Evolutionary conservation across 1,284 basidiomycete species (phyloP).

Genomic region (Stygiomarasmius scandens): DNA sequence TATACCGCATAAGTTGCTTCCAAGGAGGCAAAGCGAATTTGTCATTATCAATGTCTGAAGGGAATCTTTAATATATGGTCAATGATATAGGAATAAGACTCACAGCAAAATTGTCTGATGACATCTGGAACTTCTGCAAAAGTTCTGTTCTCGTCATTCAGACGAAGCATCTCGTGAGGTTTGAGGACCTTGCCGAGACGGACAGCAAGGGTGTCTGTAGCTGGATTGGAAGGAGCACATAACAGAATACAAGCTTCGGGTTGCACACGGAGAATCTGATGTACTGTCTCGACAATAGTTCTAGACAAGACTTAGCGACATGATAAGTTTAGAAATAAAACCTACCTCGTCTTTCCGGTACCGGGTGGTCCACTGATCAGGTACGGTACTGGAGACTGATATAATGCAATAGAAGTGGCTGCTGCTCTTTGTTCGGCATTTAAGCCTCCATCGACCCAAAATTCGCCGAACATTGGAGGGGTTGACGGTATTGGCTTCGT

Average conservation of each 20-base stretch:
- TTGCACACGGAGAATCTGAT: conserved; percentile 46
- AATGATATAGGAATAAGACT: conserved; percentile 14
- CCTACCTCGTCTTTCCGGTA: conserved; percentile 43
- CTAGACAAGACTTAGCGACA: too few relatives aligned
- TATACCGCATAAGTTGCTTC: conserved; percentile 43
- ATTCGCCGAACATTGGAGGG: conserved; percentile 22
- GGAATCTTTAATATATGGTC: background rate
- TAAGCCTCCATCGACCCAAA: conserved; percentile 44
- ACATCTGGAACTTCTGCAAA: conserved; percentile 46
- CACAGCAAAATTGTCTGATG: conserved; percentile 45
- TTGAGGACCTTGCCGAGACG: conserved; percentile 37
- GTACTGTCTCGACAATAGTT: conserved; percentile 47
- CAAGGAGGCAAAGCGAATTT: conserved; percentile 45
- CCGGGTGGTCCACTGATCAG: conserved; percentile 50
- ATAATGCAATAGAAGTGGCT: conserved; percentile 41
- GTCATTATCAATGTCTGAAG: conserved; percentile 42
- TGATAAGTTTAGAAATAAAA: too few relatives aligned
- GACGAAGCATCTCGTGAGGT: conserved; percentile 45
- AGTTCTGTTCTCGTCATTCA: conserved; percentile 48
- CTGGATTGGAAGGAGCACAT: conserved; percentile 50
- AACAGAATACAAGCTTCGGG: conserved; percentile 46
- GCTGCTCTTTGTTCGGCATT: conserved; percentile 49
- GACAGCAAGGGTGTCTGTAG: conserved; percentile 46
- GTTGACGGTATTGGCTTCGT: conserved; percentile 19
- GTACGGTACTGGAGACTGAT: conserved; percentile 44